phyloP scores from a whole-genome alignment of 176 grass and related monocot genomes.

The Raddia guianensis region DNA sequence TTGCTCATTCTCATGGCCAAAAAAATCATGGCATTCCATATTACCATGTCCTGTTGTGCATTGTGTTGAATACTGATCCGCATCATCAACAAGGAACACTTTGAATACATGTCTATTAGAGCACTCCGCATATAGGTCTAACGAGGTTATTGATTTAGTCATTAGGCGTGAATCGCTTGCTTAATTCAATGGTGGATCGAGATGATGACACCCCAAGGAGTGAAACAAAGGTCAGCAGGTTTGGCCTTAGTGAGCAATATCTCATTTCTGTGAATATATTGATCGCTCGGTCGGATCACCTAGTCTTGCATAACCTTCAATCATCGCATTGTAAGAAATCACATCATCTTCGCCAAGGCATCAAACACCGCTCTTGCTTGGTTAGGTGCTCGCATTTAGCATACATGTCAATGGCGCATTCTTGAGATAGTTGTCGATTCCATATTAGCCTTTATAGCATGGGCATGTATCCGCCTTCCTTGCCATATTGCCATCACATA shows the following conservation, averaged over 20 bases:
- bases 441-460: conserved; percentile 66
- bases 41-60: conserved; percentile 60
- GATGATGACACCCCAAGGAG: conserved; percentile 66
- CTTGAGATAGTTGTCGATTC: conserved; percentile 70
- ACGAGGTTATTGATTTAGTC: conserved; percentile 58
- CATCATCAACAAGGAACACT: conserved; percentile 66
- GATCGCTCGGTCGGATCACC: conserved; percentile 51
- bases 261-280: conserved; percentile 66
- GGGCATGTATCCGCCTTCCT: conserved; percentile 74
- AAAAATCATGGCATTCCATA: conserved; percentile 86
- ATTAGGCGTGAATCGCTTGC: conserved; percentile 72
- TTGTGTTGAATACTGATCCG: conserved; percentile 63
- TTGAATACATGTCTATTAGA: conserved; percentile 79
- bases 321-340: conserved; percentile 79
- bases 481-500: conserved; percentile 49
- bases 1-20: conserved; percentile 69
- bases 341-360: conserved; percentile 50
- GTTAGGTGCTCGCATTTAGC: conserved; percentile 62
- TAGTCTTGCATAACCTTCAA: conserved; percentile 76
- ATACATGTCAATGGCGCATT: conserved; percentile 79
- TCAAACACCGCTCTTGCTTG: conserved; percentile 67
- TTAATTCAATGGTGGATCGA: conserved; percentile 53
- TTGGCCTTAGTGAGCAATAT: conserved; percentile 54
- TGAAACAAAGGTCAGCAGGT: conserved; percentile 63
- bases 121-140: conserved; percentile 66